A percentile compares a stretch with the other conserved stretches of the same genome.
Conservation (phyloP, 495 filamentous ascomycete genomes). For the Pyrenula massariospora region DNA sequence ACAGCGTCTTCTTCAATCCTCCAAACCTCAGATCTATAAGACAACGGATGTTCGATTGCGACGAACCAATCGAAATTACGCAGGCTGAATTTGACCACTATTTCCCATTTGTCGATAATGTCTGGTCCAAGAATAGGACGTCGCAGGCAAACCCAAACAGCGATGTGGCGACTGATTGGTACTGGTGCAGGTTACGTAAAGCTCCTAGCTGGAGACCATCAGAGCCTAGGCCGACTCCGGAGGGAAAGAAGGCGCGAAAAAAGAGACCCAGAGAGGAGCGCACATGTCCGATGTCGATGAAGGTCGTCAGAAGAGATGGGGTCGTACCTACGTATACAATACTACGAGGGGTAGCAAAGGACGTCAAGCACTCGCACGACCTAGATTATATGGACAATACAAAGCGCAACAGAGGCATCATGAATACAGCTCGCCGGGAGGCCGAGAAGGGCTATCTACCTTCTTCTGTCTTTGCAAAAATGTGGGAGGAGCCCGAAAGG, state of each 20-base stretch:
- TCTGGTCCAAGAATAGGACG: slow-evolving; percentile 38
- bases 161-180: slow-evolving; percentile 38
- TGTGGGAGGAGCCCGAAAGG: slow-evolving; percentile 33
- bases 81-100: slow-evolving; percentile 39
- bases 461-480: slow-evolving; percentile 39
- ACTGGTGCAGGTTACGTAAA: slow-evolving; percentile 37
- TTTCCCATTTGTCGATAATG: slow-evolving; percentile 44
- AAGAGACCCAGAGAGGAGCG: slow-evolving; percentile 38
- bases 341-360: slow-evolving; percentile 8
- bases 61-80: slow-evolving; percentile 39
- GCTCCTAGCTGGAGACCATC: slow-evolving; percentile 26
- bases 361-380: slow-evolving; percentile 31
- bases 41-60: slow-evolving; percentile 36
- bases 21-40: slow-evolving; percentile 34
- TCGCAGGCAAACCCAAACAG: slow-evolving; percentile 37
- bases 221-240: slow-evolving; percentile 32
- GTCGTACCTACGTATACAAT: slow-evolving; percentile 12
- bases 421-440: slow-evolving; percentile 37
- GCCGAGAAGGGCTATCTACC: slow-evolving; percentile 40
- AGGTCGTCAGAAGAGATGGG: slow-evolving; percentile 36
- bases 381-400: slow-evolving; percentile 39
- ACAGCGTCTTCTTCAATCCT: slow-evolving; percentile 27
- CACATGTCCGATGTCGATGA: slow-evolving; percentile 39
- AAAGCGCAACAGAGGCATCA: slow-evolving; percentile 39
- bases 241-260: slow-evolving; percentile 37